Evolutionary conservation across 768 basidiomycete genomes (phyloP).

Genomic region (Boletus reticulatus): DNA sequence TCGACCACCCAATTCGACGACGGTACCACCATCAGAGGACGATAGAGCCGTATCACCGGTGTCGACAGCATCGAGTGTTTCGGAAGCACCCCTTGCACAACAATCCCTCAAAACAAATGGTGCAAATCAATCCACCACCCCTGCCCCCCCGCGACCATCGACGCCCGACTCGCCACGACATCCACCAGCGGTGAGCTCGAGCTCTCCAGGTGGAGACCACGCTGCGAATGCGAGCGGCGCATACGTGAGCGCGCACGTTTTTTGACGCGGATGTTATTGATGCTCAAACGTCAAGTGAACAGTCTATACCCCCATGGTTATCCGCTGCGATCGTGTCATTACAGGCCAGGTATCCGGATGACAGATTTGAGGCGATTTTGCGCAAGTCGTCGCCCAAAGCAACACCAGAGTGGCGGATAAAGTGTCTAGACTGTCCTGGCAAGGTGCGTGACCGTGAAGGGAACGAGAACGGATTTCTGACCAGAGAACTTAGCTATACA

Average conservation of each 20-base stretch:
- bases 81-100: constrained; percentile 73
- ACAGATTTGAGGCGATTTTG: constrained; percentile 76
- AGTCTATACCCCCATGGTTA: constrained; percentile 67
- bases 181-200: constrained; percentile 7
- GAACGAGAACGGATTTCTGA: background rate
- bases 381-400: constrained; percentile 53
- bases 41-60: constrained; percentile 69
- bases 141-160: constrained; percentile 21
- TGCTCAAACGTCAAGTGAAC: constrained; percentile 33
- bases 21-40: constrained; percentile 35
- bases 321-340: constrained; percentile 62
- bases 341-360: constrained; percentile 73
- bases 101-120: constrained; percentile 59
- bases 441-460: constrained; percentile 50
- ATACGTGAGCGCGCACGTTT: constrained; percentile 25
- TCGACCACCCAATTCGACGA: constrained; percentile 30
- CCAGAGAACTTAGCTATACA: constrained; percentile 62
- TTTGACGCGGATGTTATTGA: constrained; percentile 29
- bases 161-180: constrained; percentile 27
- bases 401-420: constrained; percentile 86
- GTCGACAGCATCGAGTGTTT: constrained; percentile 69
- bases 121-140: constrained; percentile 19
- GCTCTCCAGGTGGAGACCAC: constrained; percentile 18
- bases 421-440: constrained; percentile 90
- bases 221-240: constrained; percentile 13